Base-by-base conservation (phyloP, 2,329 filamentous ascomycete species). In the Aspergillus sp. region DNA sequence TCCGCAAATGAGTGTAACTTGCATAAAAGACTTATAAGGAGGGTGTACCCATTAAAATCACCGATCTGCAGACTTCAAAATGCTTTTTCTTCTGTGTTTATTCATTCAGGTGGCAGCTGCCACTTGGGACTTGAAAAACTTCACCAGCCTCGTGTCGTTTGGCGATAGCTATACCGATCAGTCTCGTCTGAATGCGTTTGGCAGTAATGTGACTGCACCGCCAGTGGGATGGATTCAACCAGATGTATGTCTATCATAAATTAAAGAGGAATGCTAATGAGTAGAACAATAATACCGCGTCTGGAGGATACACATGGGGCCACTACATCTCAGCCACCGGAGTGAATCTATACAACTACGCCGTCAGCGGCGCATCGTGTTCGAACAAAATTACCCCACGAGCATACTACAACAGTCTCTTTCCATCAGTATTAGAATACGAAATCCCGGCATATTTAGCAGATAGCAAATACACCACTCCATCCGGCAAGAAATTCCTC, bases 101-200 rank as follows among this genome's bases (percentile, higher is more conserved):
- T 19, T 19, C 4, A 19, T 19, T 19, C 19, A 19, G 19, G 19
- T 19, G 19, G 19, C 19, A 19, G 10, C 12, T 9, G 12, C 37
- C 7, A 29, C 47, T 11, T 62, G 59, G 59, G 48, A 51, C 9
- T 54, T 74, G 33, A 64, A 66, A 30, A 69, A 71, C 32, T 81
- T 87, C 57, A 73, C 79, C 28, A 83, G 81, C 40, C 61, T 88
- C 36, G 76, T 88, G 33, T 75, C 81, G 0, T 89, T 90, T 58
- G 85, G 86, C 9, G 84, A 89, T 62, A 88, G 83, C 64, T 90
- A 85, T 58, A 88, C 85, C 1, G 87, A 90, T 58, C 83, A 89
- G 55, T 79, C 76, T 9, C 78, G 86, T 7, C 61, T 87, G 7
- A 57, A 59, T 7, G 89, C 87, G 59, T 85, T 90, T 57, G 66